These are phyloP conservation scores for Xylariaceae sp. DNA, from an alignment of 2,329 filamentous ascomycete genomes.

Conservation along the genomic window DNA sequence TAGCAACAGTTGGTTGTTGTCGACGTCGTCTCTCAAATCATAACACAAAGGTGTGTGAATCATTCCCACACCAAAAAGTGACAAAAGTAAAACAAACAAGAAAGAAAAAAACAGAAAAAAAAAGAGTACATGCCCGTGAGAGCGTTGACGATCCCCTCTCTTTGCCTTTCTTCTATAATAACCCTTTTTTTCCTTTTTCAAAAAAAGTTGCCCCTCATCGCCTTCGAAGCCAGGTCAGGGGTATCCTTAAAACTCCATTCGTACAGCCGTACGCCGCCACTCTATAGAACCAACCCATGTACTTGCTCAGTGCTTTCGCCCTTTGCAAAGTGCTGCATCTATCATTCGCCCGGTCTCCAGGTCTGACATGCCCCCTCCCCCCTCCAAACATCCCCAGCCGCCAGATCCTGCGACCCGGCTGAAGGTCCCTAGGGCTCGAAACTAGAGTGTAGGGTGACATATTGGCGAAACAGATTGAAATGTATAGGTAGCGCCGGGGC, in stretches of 20 bases:
- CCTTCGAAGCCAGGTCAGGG: slow-evolving; percentile 23
- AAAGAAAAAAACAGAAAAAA: slow-evolving; percentile 9
- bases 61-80: slow-evolving; percentile 2
- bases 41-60: neutral
- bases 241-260: slow-evolving; percentile 30
- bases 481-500: slow-evolving; percentile 4
- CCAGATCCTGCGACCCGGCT: slow-evolving; percentile 13
- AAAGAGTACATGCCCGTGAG: slow-evolving; percentile 24
- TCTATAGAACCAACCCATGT: slow-evolving; percentile 24
- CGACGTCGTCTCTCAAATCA: neutral
- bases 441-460: slow-evolving; percentile 13
- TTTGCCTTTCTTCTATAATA: slow-evolving; percentile 25
- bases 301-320: slow-evolving; percentile 19
- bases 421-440: slow-evolving; percentile 9
- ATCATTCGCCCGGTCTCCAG: slow-evolving; percentile 18
- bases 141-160: slow-evolving; percentile 21
- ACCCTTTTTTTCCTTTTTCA: slow-evolving; percentile 20
- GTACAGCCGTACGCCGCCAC: slow-evolving; percentile 29
- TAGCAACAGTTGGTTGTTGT: neutral
- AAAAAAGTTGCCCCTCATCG: slow-evolving; percentile 8
- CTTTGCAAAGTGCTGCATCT: slow-evolving; percentile 19
- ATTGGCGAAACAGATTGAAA: slow-evolving; percentile 13
- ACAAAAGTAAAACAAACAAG: slow-evolving; percentile 11
- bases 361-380: slow-evolving; percentile 17
- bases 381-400: slow-evolving; percentile 9